Percentiles rank a stretch among this genome's conserved stretches.
Conservation (phyloP, 768 basidiomycete genomes). For the Hysterangium stoloniferum region DNA sequence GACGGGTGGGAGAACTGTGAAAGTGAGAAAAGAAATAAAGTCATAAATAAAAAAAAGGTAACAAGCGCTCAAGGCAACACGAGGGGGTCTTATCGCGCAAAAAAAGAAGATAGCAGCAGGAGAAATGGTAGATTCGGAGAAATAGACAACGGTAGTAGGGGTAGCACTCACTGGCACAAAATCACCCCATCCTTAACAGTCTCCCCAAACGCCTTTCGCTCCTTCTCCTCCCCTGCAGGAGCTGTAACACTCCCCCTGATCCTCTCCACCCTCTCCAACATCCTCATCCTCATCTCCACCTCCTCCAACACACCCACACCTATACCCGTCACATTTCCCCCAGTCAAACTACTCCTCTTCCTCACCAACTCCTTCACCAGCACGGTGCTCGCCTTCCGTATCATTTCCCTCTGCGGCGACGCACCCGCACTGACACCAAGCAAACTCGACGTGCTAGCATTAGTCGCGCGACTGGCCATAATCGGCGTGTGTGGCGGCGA, state of each 20-base stretch:
- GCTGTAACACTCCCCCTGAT: slow-evolving; percentile 53
- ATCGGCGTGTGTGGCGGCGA: not conserved
- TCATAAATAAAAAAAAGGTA: too few relatives aligned
- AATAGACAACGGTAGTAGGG: too few relatives aligned
- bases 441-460: slow-evolving; percentile 4
- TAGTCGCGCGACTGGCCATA: not conserved
- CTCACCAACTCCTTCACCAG: slow-evolving; percentile 62
- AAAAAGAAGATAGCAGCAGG: too few relatives aligned
- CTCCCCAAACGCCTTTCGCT: slow-evolving; percentile 65
- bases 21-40: too few relatives aligned
- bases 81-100: too few relatives aligned
- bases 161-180: slow-evolving; percentile 73
- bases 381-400: slow-evolving; percentile 55
- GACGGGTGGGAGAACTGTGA: too few relatives aligned
- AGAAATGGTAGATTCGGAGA: too few relatives aligned
- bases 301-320: slow-evolving; percentile 52
- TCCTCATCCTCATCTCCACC: slow-evolving; percentile 58
- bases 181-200: slow-evolving; percentile 79
- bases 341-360: slow-evolving; percentile 28
- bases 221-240: slow-evolving; percentile 62
- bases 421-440: not conserved
- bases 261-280: slow-evolving; percentile 60
- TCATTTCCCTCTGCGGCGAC: slow-evolving; percentile 47
- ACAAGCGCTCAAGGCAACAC: too few relatives aligned
- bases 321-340: not conserved